Percentiles rank a stretch among this genome's conserved stretches.
Evolutionary conservation across 352 stramenopile genomes (phyloP).

Genomic region (Halophytophthora batemanensis): DNA sequence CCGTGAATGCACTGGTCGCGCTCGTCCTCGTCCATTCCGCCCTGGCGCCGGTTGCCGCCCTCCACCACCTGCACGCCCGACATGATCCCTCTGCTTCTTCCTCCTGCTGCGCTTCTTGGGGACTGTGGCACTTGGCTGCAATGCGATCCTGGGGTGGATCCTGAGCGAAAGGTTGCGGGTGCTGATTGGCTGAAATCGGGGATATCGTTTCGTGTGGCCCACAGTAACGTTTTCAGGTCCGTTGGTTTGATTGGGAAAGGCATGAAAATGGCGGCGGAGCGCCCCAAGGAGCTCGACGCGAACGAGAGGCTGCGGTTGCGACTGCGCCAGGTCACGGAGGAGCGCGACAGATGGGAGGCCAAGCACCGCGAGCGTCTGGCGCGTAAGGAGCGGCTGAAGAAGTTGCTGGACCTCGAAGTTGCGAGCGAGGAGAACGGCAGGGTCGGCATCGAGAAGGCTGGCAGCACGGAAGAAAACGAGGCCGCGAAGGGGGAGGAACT

Average conservation of each 20-base stretch:
- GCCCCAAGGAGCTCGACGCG: constrained; percentile 1
- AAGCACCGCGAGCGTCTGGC: constrained; percentile 24
- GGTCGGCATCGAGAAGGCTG: constrained; percentile 6
- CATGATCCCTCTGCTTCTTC: constrained; percentile 28
- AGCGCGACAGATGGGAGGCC: constrained; percentile 20
- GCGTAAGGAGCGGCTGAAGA: constrained; percentile 24
- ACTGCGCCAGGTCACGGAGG: constrained; percentile 13
- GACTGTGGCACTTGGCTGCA: not conserved
- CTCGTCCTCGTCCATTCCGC: constrained; percentile 80
- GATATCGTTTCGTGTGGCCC: not conserved
- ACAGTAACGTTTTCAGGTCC: constrained; percentile 6
- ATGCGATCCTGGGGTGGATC: constrained; percentile 24
- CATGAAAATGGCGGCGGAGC: constrained; percentile 12
- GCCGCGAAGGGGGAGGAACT: no score
- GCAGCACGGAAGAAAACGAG: constrained; percentile 1
- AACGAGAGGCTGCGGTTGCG: constrained; percentile 13
- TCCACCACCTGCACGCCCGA: constrained; percentile 71
- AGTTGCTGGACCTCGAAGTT: constrained; percentile 27
- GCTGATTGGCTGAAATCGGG: constrained; percentile 16
- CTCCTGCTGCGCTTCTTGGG: not conserved
- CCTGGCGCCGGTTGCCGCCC: constrained; percentile 66
- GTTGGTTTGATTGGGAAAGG: not conserved
- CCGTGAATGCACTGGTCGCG: constrained; percentile 79
- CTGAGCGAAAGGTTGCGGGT: constrained; percentile 29
- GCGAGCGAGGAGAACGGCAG: constrained; percentile 1